Percentiles rank a stretch among this genome's conserved stretches.
phyloP scores from a whole-genome alignment of 139 green algal species.

The Micractinium sp. region DNA sequence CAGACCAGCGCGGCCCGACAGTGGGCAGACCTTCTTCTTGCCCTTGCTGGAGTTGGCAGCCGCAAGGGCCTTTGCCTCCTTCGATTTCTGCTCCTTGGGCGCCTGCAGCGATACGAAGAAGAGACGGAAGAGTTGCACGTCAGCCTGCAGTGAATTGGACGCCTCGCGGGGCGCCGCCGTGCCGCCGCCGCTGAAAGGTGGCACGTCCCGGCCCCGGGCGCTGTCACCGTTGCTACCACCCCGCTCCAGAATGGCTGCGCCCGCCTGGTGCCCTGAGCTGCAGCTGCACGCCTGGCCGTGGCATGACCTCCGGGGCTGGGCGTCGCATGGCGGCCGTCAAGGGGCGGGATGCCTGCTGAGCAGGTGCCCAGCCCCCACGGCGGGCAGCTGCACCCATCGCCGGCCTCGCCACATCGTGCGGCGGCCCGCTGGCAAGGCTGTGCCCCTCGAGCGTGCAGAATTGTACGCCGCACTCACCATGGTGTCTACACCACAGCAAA shows the following conservation, averaged over 20 bases:
- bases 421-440: too few species aligned
- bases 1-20: too few species aligned
- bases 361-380: not conserved
- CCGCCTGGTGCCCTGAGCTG: too few species aligned
- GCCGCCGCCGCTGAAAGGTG: too few species aligned
- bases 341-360: not conserved
- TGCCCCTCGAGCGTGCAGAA: too few species aligned
- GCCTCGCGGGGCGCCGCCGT: too few species aligned
- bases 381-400: not conserved
- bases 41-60: slow-evolving; percentile 91
- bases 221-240: not conserved
- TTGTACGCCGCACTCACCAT: slow-evolving; percentile 6
- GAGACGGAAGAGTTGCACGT: not conserved
- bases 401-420: not conserved
- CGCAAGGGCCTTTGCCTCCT: slow-evolving; percentile 93
- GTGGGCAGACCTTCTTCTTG: slow-evolving; percentile 86
- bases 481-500: slow-evolving; percentile 5
- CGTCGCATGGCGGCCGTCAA: not conserved
- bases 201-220: too few species aligned
- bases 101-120: slow-evolving; percentile 49
- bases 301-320: not conserved
- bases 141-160: too few species aligned
- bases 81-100: slow-evolving; percentile 80
- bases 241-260: too few species aligned
- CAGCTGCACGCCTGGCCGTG: not conserved